Conservation (phyloP, 768 basidiomycete genomes). For the Floccularia luteovirens region DNA sequence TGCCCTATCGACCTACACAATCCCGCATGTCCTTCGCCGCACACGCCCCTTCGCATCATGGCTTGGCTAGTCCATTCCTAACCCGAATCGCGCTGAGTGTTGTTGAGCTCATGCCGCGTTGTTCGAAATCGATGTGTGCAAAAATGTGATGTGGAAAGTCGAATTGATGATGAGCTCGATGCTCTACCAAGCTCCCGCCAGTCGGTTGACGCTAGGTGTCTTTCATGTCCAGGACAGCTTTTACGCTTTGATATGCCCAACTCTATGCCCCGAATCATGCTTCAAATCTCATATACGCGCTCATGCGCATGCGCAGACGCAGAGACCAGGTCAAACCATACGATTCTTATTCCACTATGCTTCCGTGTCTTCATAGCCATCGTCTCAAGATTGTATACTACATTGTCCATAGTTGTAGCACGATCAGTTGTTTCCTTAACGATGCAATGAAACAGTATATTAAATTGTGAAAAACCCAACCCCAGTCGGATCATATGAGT, state of each 20-base stretch:
- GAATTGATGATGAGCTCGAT: slow-evolving; percentile 19
- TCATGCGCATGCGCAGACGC: slow-evolving; percentile 8
- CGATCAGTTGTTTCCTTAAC: slow-evolving; percentile 36
- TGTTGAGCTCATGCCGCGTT: slow-evolving; percentile 14
- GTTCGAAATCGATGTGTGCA: slow-evolving; percentile 5
- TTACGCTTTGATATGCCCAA: slow-evolving; percentile 16
- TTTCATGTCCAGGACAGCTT: slow-evolving; percentile 8
- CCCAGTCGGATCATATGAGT: background rate
- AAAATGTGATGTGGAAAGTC: slow-evolving; percentile 9
- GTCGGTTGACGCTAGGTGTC: slow-evolving; percentile 8
- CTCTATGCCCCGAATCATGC: slow-evolving; percentile 9
- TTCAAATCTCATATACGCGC: slow-evolving; percentile 3
- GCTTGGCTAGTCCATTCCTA: slow-evolving; percentile 28
- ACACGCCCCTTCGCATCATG: slow-evolving; percentile 12
- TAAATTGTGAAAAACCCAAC: background rate
- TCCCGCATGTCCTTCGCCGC: slow-evolving; percentile 7
- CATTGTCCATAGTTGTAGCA: slow-evolving; percentile 33
- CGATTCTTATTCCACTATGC: slow-evolving; percentile 8
- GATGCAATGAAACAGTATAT: slow-evolving; percentile 26
- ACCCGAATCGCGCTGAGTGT: slow-evolving; percentile 11
- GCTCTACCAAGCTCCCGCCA: slow-evolving; percentile 16
- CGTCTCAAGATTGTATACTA: slow-evolving; percentile 23
- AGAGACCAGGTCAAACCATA: slow-evolving; percentile 6
- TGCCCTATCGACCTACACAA: background rate
- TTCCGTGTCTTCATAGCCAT: slow-evolving; percentile 7